Base-by-base conservation (phyloP, 2,329 filamentous ascomycete genomes). In the Pyrenophora graminea region DNA sequence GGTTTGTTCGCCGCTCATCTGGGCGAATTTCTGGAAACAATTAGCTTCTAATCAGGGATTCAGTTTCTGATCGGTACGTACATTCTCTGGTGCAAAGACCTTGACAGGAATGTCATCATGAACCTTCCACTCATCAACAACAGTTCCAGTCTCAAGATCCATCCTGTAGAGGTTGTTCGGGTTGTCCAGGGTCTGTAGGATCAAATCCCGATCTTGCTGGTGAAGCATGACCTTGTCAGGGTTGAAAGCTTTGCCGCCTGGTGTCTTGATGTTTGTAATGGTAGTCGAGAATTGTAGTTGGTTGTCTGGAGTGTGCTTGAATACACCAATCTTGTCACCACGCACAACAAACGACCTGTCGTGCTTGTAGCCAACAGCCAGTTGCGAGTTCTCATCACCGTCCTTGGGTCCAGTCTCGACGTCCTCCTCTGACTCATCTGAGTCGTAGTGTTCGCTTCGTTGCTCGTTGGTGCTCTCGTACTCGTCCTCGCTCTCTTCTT, bases 211-310 rank as follows among this genome's bases (percentile, higher is more conserved):
- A 75, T 97, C 92, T 72, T 94, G 90, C 25, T 89, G 88, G 69
- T 97, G 92, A 40, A 97, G 80, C 92, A 97, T 97, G 67, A 96
- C 90, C 78, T 96, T 99, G 77, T 90, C 95, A 6, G 94, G 94
- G 55, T 88, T 92, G 78, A 99, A 97, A 0, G 92, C 80, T 45
- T 72, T 71, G 64, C 94, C 94, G 38, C 85, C 84, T 2, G 92
- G 90, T 0, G 93, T 96, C 72, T 91, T 87, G 43, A 99, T 90
- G 75, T 95, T 96, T 55, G 91, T 96, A 66, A 99, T 99, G 59
- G 92, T 97, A 53, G 94, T 99, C 10, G 91, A 91, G 74, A 97
- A 99, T 71, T 97, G 90, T 13, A 99, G 82, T 60, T 93, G 87
- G 71, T 97, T 95, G 76, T 96, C 90, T 0, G 86, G 81, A 0